Base-by-base conservation (phyloP, 441 rosid genomes). In the Corymbia citriodora region DNA sequence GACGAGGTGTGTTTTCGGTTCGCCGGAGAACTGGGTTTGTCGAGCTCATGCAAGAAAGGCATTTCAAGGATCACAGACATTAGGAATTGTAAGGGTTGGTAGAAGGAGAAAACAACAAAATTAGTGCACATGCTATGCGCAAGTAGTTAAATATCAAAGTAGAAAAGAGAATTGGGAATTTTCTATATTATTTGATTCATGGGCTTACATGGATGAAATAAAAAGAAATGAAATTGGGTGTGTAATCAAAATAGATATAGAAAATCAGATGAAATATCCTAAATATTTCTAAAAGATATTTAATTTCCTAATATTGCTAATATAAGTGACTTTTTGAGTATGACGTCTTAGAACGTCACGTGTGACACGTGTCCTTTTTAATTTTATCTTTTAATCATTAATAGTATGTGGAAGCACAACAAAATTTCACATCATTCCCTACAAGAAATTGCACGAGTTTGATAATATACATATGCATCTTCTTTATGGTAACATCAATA, bases 321-420 rank as follows among this genome's bases (percentile, higher is more conserved):
- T 40, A n/a, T 12, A 63, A 18, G 19, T 63, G 15, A 63, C 72
- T 63, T 27, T 59, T 25, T 59, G 4, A 59, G n/a, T 25, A 29
- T 17, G n/a, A 7, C 3, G 0, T 25, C 65, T 29, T 29, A 59
- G 25, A 59, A 2, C 13, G 25, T 59, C 65, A 59, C 63, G 25
- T 0, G 3, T 0, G 14, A 3, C 65, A 2, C 7, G 6, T 59
- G 14, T 10, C 10, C 10, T 59, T 55, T 7, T 55, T 7, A 57
- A 21, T 59, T 59, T 59, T 25, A 10, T 59, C 7, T 59, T 23
- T 59, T 59, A 59, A 59, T 23, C 23, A 23, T 25, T 59, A 25
- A 25, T 25, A 59, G n/a, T 29, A 10, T 59, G 5, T 2, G 5
- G 25, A 59, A 59, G 12, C n/a, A 59, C 65, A 59, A 59, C 25